Conservation (phyloP, 495 filamentous ascomycete genomes). For the Penicillium longicatenatum region DNA sequence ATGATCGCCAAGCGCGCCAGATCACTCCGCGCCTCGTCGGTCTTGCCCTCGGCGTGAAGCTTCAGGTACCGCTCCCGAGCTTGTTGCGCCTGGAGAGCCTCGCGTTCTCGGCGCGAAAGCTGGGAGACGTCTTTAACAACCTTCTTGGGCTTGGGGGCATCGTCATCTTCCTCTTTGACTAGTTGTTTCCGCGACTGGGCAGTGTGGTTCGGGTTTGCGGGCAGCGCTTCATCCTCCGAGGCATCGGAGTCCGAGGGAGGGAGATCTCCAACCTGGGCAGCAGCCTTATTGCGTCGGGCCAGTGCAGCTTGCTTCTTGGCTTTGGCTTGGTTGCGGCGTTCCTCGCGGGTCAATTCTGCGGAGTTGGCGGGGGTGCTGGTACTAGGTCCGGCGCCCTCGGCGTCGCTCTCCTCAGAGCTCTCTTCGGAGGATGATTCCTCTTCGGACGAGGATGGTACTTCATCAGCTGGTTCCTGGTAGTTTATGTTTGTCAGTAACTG, state of each 20-base stretch:
- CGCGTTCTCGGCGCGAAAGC: slow-evolving; percentile 79
- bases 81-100: slow-evolving; percentile 84
- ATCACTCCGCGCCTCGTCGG: slow-evolving; percentile 94
- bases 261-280: slow-evolving; percentile 78
- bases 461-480: slow-evolving; percentile 51
- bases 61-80: slow-evolving; percentile 91
- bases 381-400: slow-evolving; percentile 37
- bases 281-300: slow-evolving; percentile 61
- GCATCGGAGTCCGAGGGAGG: slow-evolving; percentile 69
- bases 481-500: background rate
- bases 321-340: slow-evolving; percentile 85
- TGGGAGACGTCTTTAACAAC: slow-evolving; percentile 49
- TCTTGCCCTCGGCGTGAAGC: slow-evolving; percentile 93
- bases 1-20: slow-evolving; percentile 79
- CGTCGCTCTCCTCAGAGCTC: slow-evolving; percentile 40
- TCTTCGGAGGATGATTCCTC: slow-evolving; percentile 47
- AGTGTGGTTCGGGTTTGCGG: slow-evolving; percentile 89
- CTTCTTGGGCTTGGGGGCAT: slow-evolving; percentile 25
- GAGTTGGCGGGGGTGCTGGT: slow-evolving; percentile 11
- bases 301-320: slow-evolving; percentile 88
- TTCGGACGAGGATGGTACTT: slow-evolving; percentile 38
- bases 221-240: slow-evolving; percentile 60
- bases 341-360: slow-evolving; percentile 72
- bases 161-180: slow-evolving; percentile 43
- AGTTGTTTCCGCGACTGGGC: slow-evolving; percentile 65